Evolutionary conservation across 148 eudicot species (phyloP), one percentile per base, ranked within the genome.

Genomic region (Cornus suecica): DNA sequence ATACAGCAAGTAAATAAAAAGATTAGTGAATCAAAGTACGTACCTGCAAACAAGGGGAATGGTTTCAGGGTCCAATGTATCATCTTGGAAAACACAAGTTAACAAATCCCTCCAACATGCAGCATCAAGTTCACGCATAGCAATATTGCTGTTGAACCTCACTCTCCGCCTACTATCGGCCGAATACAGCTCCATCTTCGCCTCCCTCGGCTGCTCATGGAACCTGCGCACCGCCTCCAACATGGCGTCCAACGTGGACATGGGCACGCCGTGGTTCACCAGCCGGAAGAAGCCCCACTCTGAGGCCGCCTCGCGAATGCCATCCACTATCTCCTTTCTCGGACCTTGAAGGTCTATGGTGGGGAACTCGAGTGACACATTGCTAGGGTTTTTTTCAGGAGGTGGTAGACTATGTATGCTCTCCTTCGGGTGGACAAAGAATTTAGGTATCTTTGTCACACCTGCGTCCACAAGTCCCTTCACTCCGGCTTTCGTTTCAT

Each of bases 231-330:
- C 75, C 13, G 74, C 79, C 15, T 76, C 85, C 22, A 89, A 72
- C 78, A 82, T 75, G 15, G 56, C 76, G 16, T 74, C 71, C 66
- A 87, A 63, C 29, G 80, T 82, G 61, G 1, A 16, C 3, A 3
- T 10, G 7, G 90, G 86, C 14, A 90, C 74, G 14, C 86, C 93
- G 79, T 89, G 93, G 62, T 84, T 80, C 25, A 84, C 52, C 34
- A 89, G 56, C 64, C 79, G 90, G 78, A 89, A 89, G 24, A 85
- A 41, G 1, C 93, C 93, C 90, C 89, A 87, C 11, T 73, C 65
- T 64, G 60, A 75, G 4, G 81, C 76, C 29, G 92, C 92, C 22
- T 76, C 78, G 2, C 78, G 69, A 20, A 87, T 72, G 34, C 79
- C 75, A 5, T 66, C 68, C 10, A 83, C 69, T 1, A 89, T 75